These are phyloP conservation scores for Jackrogersella minutella DNA, from an alignment of 495 filamentous ascomycete species.

Conservation along the genomic window DNA sequence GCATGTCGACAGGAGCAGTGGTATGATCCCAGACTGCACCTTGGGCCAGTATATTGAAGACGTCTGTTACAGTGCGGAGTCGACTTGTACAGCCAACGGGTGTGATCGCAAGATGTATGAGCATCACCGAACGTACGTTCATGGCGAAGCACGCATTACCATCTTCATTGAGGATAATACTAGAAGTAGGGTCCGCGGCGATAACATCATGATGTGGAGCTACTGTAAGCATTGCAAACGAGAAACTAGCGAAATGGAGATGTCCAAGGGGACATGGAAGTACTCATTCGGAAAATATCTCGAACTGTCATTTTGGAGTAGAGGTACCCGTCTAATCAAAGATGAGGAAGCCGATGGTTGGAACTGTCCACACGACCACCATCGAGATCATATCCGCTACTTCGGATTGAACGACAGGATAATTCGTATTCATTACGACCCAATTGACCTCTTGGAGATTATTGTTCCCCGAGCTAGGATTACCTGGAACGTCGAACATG, in stretches of 20 bases:
- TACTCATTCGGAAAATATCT: conserved; percentile 99
- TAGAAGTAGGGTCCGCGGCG: conserved; percentile 56
- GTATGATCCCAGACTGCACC: conserved; percentile 86
- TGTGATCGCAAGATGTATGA: conserved; percentile 91
- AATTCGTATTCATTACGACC: conserved; percentile 89
- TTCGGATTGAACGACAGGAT: conserved; percentile 89
- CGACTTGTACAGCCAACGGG: conserved; percentile 79
- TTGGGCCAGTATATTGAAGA: conserved; percentile 97
- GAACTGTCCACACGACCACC: conserved; percentile 86
- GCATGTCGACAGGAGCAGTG: conserved; percentile 64
- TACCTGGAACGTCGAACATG: conserved; percentile 96
- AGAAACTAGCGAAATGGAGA: conserved; percentile 87
- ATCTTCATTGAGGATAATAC: conserved; percentile 80
- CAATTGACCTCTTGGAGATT: conserved; percentile 92
- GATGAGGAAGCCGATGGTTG: conserved; percentile 58
- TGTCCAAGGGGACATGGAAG: conserved; percentile 97
- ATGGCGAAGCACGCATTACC: conserved; percentile 92
- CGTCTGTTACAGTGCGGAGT: conserved; percentile 76
- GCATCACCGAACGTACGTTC: conserved; percentile 96
- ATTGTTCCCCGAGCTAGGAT: conserved; percentile 87
- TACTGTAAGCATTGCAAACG: conserved; percentile 89
- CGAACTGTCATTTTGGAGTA: conserved; percentile 95
- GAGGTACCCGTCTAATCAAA: conserved; percentile 76
- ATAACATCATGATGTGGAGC: conserved; percentile 97
- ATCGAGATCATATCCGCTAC: conserved; percentile 88